Base-by-base conservation (phyloP, 2,329 filamentous ascomycete species). In the Verticillium longisporum region DNA sequence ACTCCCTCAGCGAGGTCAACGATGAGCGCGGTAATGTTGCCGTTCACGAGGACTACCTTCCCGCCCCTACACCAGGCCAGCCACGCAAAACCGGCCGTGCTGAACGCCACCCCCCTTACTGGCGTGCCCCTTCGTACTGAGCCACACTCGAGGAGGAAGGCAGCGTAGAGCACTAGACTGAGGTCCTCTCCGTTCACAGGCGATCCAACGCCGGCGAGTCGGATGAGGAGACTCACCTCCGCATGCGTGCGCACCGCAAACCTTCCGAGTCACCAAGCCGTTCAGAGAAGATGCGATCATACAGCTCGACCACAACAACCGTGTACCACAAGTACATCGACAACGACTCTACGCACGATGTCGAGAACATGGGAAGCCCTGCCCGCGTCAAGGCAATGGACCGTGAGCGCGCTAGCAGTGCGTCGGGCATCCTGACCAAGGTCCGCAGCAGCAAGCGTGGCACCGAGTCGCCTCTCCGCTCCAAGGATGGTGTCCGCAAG, bases 21-120 rank as follows among this genome's bases (percentile, higher is more conserved):
- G 86, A 90, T 66, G 96, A 97, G 67, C 78, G 82, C 69, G 84
- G 81, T 70, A 86, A 84, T 67, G 80, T 85, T 66, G 83, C 85
- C 57, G 83, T 87, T n/a, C 85, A 91, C 70, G 92, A 97, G 66
- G 93, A 97, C 71, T 96, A 96, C 68, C 84, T 99, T 5, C 95
- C 95, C 2, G 94, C 93, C 0, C 95, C 95, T 3, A 99, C 95
- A 4, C 95, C 95, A 0, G 95, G 95, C 2, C 95, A 99, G 73
- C 95, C 95, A 33, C 87, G 95, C 64, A 98, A 99, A 81, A 90
- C 89, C 15, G 88, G 88, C 66, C 87, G 91, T 61, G 83, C 87
- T 62, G 91, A 93, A 68, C 86, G 89, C 32, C 89, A 91, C 67
- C 85, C 93, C 72, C 86, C 89, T 11, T 90, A 93, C 74, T 77